phyloP scores from a whole-genome alignment of 768 basidiomycete genomes.

The Kwoniella dejecticola region DNA sequence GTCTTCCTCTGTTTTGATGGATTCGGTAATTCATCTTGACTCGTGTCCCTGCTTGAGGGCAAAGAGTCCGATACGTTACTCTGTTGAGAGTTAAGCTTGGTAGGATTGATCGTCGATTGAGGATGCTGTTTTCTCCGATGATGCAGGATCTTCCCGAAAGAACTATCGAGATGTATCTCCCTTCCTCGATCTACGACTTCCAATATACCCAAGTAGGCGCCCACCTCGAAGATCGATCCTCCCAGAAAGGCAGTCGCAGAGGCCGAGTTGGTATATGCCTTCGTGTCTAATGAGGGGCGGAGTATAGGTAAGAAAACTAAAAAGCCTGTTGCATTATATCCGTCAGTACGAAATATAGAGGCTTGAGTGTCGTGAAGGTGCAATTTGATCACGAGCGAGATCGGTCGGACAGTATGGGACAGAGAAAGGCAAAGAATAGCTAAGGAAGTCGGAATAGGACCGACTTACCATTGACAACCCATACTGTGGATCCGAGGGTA shows the following conservation, averaged over 20 bases:
- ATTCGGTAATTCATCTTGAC: too few species aligned
- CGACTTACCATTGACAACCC: constrained; percentile 61
- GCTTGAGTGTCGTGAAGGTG: too few species aligned
- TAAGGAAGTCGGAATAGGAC: too few species aligned
- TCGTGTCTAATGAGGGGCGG: constrained; percentile 45
- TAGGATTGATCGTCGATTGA: not conserved
- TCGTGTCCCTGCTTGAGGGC: too few species aligned
- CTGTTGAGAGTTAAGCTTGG: constrained; percentile 4
- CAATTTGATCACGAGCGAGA: too few species aligned
- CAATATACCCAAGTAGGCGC: constrained; percentile 62
- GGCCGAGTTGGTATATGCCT: constrained; percentile 53
- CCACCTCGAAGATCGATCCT: constrained; percentile 66
- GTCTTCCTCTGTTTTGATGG: constrained; percentile 13
- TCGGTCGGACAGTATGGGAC: too few species aligned
- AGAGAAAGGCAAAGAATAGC: too few species aligned
- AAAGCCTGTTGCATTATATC: not conserved
- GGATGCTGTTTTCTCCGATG: constrained; percentile 16
- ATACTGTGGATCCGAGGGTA: constrained; percentile 59
- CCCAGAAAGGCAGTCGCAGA: constrained; percentile 64
- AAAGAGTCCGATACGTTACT: not conserved
- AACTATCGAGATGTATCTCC: constrained; percentile 36
- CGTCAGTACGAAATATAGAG: too few species aligned
- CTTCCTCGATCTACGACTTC: constrained; percentile 58
- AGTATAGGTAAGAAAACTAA: constrained; percentile 62
- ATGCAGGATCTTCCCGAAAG: constrained; percentile 31